phyloP scores from a whole-genome alignment of 1,284 basidiomycete genomes.

The Psilocybe mexicana region DNA sequence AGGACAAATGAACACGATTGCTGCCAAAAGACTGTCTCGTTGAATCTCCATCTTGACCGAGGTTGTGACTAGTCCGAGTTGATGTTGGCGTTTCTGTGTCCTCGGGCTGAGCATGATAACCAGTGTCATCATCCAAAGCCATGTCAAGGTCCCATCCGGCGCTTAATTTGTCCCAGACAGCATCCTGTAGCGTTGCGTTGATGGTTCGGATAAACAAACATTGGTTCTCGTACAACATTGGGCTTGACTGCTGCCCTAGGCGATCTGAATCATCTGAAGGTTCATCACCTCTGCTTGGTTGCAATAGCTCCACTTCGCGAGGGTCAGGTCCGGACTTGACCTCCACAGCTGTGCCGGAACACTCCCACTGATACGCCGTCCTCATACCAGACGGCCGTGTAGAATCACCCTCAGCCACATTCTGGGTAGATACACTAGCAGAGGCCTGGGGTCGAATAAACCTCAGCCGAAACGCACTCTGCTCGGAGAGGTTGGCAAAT shows the following conservation, averaged over 20 bases:
- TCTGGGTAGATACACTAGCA: background rate
- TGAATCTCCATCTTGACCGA: background rate
- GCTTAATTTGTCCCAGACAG: constrained; percentile 1
- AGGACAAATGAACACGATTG: background rate
- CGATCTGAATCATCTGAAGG: too few relatives aligned
- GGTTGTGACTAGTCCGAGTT: background rate
- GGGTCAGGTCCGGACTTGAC: constrained; percentile 11
- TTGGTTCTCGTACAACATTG: constrained; percentile 9
- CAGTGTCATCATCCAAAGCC: background rate
- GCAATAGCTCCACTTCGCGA: constrained; percentile 5
- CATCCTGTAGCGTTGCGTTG: constrained; percentile 7
- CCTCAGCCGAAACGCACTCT: background rate
- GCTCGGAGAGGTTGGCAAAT: background rate
- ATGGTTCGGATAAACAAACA: constrained; percentile 16
- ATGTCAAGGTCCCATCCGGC: background rate
- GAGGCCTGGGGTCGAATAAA: background rate
- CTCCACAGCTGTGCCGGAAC: background rate
- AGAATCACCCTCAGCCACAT: background rate
- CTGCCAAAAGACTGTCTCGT: background rate
- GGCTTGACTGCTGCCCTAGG: background rate
- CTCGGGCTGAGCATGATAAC: too few relatives aligned
- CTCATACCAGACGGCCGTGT: background rate
- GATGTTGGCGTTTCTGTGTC: background rate
- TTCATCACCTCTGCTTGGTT: background rate
- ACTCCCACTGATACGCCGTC: constrained; percentile 13